These are phyloP conservation scores for Protea cynaroides DNA, from an alignment of 164 flowering plant genomes.

Conservation along the genomic window DNA sequence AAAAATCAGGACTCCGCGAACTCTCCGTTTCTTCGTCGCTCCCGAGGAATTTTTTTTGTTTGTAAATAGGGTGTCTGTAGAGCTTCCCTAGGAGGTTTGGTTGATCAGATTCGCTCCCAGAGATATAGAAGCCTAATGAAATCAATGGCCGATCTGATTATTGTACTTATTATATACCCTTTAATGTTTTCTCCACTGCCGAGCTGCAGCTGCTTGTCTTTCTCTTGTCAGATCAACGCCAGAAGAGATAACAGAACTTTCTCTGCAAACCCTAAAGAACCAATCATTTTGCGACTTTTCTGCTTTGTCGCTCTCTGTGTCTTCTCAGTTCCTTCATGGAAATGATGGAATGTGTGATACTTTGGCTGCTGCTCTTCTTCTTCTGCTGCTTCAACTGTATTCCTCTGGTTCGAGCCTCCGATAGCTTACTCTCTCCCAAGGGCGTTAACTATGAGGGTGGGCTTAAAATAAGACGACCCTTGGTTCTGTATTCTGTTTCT, in stretches of 20 bases:
- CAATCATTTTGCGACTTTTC: neutral
- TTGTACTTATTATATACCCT: too few relatives aligned
- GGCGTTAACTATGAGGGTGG: conserved; percentile 98
- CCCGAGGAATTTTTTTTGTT: too few relatives aligned
- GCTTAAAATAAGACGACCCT: neutral
- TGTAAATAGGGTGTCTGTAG: too few relatives aligned
- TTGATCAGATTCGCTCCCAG: too few relatives aligned
- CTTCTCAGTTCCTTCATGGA: conserved; percentile 26
- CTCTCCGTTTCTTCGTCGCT: too few relatives aligned
- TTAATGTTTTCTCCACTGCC: too few relatives aligned
- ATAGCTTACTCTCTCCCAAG: conserved; percentile 78
- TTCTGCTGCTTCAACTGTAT: conserved; percentile 18
- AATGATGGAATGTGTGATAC: conserved; percentile 21
- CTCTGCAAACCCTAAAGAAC: neutral
- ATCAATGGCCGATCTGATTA: too few relatives aligned
- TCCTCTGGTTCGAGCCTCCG: conserved; percentile 29
- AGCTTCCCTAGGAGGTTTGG: too few relatives aligned
- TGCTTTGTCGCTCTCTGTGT: neutral
- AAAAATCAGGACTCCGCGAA: too few relatives aligned
- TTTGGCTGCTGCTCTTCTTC: conserved; percentile 6
- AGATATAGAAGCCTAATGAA: too few relatives aligned
- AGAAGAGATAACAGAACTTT: neutral
- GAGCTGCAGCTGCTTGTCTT: too few relatives aligned
- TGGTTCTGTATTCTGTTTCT: conserved; percentile 3
- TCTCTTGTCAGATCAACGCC: neutral